Evolutionary conservation across 2,329 filamentous ascomycete species (phyloP).

Genomic region (Aureobasidium vineae): DNA sequence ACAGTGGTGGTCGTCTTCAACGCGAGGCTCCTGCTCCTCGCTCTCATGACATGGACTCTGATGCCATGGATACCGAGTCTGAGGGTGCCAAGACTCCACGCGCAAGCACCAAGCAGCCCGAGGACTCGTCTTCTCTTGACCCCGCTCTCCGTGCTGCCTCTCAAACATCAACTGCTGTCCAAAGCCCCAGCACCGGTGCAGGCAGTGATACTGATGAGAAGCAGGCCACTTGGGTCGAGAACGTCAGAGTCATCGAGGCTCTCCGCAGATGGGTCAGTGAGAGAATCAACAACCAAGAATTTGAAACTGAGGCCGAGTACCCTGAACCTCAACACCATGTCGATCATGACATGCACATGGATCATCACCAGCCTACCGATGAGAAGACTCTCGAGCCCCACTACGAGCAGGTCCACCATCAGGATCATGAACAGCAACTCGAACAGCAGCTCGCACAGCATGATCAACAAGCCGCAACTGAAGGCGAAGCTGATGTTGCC

Average conservation of each 20-base stretch:
- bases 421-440: slow-evolving; percentile 14
- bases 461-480: not conserved
- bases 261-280: slow-evolving; percentile 58
- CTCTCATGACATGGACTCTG: slow-evolving; percentile 41
- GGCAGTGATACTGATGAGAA: slow-evolving; percentile 44
- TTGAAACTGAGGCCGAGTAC: slow-evolving; percentile 40
- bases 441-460: slow-evolving; percentile 22
- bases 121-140: slow-evolving; percentile 38
- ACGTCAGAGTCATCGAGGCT: slow-evolving; percentile 62
- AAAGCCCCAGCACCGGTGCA: slow-evolving; percentile 32
- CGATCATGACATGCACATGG: slow-evolving; percentile 26
- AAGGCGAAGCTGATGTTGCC: slow-evolving; percentile 6
- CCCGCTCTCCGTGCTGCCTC: slow-evolving; percentile 39
- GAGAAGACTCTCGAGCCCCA: slow-evolving; percentile 18
- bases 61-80: slow-evolving; percentile 46
- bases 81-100: slow-evolving; percentile 40
- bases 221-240: slow-evolving; percentile 60
- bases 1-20: slow-evolving; percentile 61
- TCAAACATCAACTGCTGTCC: slow-evolving; percentile 29
- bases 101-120: slow-evolving; percentile 36
- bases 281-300: slow-evolving; percentile 55
- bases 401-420: slow-evolving; percentile 21
- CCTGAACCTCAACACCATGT: slow-evolving; percentile 26
- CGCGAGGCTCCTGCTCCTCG: slow-evolving; percentile 50
- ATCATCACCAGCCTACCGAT: slow-evolving; percentile 27